A percentile compares a stretch with the other conserved stretches of the same genome.
These are phyloP conservation scores for Quercus dentata DNA, from an alignment of 306 rosid species.

Conservation along the genomic window DNA sequence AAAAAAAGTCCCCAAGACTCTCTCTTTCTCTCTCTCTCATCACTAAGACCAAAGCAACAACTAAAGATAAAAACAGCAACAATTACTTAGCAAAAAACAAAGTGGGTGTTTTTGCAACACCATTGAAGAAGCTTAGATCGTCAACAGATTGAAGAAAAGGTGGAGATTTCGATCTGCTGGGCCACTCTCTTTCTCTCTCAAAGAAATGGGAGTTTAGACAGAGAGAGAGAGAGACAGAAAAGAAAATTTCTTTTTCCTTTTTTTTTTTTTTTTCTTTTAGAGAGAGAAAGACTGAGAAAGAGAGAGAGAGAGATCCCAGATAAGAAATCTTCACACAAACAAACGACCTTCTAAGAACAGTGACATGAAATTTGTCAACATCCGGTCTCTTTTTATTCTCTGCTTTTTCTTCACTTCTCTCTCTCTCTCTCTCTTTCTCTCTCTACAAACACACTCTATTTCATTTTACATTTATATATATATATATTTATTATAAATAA, in stretches of 20 bases:
- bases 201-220: conserved; percentile 23
- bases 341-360: conserved; percentile 99
- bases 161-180: conserved; percentile 96
- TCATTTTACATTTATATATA: conserved; percentile 9
- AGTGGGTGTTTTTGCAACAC: conserved; percentile 58
- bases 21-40: conserved; percentile 24
- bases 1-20: conserved; percentile 17
- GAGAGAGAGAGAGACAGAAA: conserved; percentile 36
- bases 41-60: conserved; percentile 35
- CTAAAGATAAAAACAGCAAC: conserved; percentile 20
- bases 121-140: conserved; percentile 77
- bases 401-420: conserved; percentile 78
- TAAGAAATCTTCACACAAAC: conserved; percentile 93
- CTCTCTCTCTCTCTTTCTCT: conserved; percentile 16
- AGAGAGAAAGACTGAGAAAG: conserved; percentile 32
- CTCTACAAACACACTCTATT: not conserved
- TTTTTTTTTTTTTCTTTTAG: conserved; percentile 10
- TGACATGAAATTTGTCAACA: conserved; percentile 99
- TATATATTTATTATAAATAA: not conserved
- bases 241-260: conserved; percentile 10
- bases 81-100: conserved; percentile 36
- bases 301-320: conserved; percentile 91
- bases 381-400: conserved; percentile 99
- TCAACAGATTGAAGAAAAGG: conserved; percentile 55
- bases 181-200: conserved; percentile 61